Conservation (phyloP, 768 basidiomycete genomes). For the Termitomyces sp. region DNA sequence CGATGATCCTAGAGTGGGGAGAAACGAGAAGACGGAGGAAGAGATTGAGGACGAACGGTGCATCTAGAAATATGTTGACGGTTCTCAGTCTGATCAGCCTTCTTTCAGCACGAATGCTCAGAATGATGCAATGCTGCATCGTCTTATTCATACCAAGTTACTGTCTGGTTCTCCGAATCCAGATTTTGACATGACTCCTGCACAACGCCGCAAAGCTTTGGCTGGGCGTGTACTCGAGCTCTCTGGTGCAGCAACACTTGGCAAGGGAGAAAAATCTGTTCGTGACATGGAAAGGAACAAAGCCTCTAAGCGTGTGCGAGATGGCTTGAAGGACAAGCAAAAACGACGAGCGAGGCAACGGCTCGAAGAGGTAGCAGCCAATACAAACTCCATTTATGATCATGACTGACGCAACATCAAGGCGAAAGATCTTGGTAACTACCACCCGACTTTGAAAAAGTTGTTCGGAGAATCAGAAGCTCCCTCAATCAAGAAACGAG, state of each 20-base stretch:
- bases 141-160: conserved; percentile 75
- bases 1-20: conserved; percentile 23
- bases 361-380: conserved; percentile 63
- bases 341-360: conserved; percentile 50
- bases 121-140: conserved; percentile 78
- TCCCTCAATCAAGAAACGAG: conserved; percentile 43
- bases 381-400: conserved; percentile 15
- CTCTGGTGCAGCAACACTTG: conserved; percentile 64
- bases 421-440: conserved; percentile 86
- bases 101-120: conserved; percentile 64
- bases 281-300: conserved; percentile 64
- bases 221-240: conserved; percentile 78
- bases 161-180: conserved; percentile 71
- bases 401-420: conserved; percentile 26
- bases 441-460: conserved; percentile 76
- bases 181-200: conserved; percentile 60
- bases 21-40: conserved; percentile 27
- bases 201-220: conserved; percentile 70
- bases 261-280: conserved; percentile 68
- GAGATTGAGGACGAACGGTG: conserved; percentile 62
- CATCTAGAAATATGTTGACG: not conserved
- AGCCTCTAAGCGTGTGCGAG: conserved; percentile 70
- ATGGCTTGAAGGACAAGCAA: conserved; percentile 65
- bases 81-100: not conserved
- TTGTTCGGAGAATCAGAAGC: conserved; percentile 45